Evolutionary conservation across 768 basidiomycete genomes (phyloP), one percentile per base, ranked within the genome.

Genomic region (Tephrocybe sp.): DNA sequence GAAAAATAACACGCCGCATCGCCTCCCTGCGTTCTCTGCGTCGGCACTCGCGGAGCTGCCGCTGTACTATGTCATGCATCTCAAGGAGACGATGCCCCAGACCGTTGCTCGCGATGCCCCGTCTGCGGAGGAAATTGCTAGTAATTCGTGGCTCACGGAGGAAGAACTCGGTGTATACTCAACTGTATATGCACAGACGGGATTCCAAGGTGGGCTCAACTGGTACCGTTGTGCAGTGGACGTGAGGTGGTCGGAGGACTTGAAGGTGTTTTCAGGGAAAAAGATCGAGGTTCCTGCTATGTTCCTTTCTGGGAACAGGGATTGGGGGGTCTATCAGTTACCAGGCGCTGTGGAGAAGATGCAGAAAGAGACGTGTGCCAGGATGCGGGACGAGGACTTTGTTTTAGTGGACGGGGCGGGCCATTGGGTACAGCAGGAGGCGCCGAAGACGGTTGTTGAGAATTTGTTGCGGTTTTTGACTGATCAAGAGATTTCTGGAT

Each of bases 151-250:
- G 83, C 64, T 84, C 8, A 49, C 73, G 4, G 74, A 78, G 9
- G 71, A 66, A 1, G 79, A 79, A 40, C 70, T 82, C 11, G 61
- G 49, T 0, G 72, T 80, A 9, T 84, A 82, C 56, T 71, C 75
- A 1, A 55, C 69, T 18, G 76, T 77, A 54, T 86, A 75, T 49
- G 54, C 57, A 0, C 67, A 74, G 34, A 80, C 78, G 1, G 82
- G 84, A 1, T 85, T 85, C 50, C 83, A 84, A 58, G 83, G 82
- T n/a, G 82, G 79, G 22, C 61, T 85, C 44, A 82, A 85, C 55
- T 65, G 73, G 51, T 85, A 85, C 57, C 74, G 83, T 22, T 66
- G 69, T 49, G 55, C 60, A 42, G 70, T 68, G 0, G 72, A 75
- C 22, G 47, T 59, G 5, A 60, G 59, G 19, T 70, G 65, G 63